Evolutionary conservation across 2,329 filamentous ascomycete species (phyloP).

Genomic region (Apiospora hydei): DNA sequence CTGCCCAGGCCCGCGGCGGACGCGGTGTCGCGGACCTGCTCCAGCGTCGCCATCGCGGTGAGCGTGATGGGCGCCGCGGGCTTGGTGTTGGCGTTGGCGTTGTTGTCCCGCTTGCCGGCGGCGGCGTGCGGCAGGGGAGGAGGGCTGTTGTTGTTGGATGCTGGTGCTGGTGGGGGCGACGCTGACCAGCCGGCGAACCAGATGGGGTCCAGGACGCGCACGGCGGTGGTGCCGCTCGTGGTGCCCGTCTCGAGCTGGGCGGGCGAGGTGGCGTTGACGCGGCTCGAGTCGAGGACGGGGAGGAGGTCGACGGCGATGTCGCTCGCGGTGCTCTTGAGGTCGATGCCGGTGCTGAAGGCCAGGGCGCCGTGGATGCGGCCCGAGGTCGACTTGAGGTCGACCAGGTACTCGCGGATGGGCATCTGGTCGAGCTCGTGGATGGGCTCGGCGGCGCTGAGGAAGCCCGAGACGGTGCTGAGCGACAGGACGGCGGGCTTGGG

Average conservation of each 20-base stretch:
- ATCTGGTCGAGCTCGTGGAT: constrained; percentile 42
- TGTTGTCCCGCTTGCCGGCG: background rate
- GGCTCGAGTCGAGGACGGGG: constrained; percentile 49
- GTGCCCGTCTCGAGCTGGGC: constrained; percentile 50
- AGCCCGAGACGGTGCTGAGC: constrained; percentile 52
- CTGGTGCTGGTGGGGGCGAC: constrained; percentile 26
- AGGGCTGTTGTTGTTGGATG: constrained; percentile 12
- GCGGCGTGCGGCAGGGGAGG: constrained; percentile 5
- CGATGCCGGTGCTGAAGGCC: constrained; percentile 47
- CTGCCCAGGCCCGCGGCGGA: constrained; percentile 7
- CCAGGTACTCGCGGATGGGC: constrained; percentile 55
- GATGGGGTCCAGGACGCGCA: constrained; percentile 53
- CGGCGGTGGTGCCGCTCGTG: constrained; percentile 50
- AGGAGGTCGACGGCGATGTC: constrained; percentile 49
- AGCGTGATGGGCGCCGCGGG: background rate
- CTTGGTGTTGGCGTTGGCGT: background rate
- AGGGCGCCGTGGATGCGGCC: constrained; percentile 51
- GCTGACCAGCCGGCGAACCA: constrained; percentile 43
- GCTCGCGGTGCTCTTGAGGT: constrained; percentile 51
- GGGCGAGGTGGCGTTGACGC: constrained; percentile 29
- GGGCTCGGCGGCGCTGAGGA: constrained; percentile 50
- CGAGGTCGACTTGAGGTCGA: constrained; percentile 52
- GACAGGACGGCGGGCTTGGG: constrained; percentile 50
- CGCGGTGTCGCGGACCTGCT: background rate
- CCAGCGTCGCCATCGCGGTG: background rate